Conservation (phyloP, 139 green algal genomes). For the Pseudopediastrum boryanum region DNA sequence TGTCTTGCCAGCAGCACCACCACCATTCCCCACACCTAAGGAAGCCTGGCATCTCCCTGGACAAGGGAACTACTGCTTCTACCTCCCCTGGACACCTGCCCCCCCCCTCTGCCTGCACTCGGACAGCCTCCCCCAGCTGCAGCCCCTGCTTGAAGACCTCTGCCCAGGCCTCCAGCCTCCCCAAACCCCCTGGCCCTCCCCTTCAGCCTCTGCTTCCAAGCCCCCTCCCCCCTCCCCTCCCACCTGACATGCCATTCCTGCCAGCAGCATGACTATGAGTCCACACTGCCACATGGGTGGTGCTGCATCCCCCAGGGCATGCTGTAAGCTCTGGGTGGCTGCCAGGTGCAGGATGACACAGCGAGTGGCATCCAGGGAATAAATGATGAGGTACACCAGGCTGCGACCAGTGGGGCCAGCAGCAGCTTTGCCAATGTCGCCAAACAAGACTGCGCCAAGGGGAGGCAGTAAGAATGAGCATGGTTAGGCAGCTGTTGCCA, state of each 20-base stretch:
- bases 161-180: too few species aligned
- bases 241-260: slow-evolving; percentile 23
- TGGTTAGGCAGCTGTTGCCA: neutral
- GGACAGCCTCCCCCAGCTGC: too few species aligned
- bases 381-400: slow-evolving; percentile 55
- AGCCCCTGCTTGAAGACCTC: too few species aligned
- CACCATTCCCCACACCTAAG: too few species aligned
- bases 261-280: slow-evolving; percentile 43
- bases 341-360: slow-evolving; percentile 69
- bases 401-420: slow-evolving; percentile 29
- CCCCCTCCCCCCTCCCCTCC: neutral
- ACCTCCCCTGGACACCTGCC: too few species aligned
- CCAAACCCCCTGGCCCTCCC: too few species aligned
- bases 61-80: too few species aligned
- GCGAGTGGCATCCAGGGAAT: slow-evolving; percentile 57
- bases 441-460: slow-evolving; percentile 45
- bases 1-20: too few species aligned
- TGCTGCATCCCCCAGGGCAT: slow-evolving; percentile 17
- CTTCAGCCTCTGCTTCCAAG: too few species aligned
- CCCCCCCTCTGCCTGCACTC: too few species aligned
- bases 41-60: too few species aligned
- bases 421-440: slow-evolving; percentile 55
- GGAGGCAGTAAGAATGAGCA: slow-evolving; percentile 4
- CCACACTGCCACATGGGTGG: slow-evolving; percentile 50
- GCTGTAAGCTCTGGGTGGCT: slow-evolving; percentile 49